Evolutionary conservation across 2,329 filamentous ascomycete species (phyloP).

Genomic region (Fusarium dimerum): DNA sequence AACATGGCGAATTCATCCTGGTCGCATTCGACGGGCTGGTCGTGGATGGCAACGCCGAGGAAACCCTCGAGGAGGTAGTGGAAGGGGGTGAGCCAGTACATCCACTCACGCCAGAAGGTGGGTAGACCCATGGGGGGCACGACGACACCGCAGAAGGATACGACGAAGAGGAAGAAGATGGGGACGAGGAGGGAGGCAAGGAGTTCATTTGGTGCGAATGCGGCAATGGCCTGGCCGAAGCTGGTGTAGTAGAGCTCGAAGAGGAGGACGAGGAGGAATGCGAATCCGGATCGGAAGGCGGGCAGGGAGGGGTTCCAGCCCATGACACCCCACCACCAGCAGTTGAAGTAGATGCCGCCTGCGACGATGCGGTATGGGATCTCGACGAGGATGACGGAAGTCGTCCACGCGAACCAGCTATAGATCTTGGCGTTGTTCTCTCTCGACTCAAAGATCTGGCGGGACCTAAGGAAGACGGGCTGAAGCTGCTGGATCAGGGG

Average conservation of each 20-base stretch:
- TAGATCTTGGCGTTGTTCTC: slow-evolving; percentile 82
- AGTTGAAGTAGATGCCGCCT: slow-evolving; percentile 50
- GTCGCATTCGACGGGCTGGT: slow-evolving; percentile 56
- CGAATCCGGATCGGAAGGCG: slow-evolving; percentile 60
- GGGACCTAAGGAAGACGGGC: slow-evolving; percentile 66
- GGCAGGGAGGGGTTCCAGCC: slow-evolving; percentile 41
- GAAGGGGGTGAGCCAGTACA: slow-evolving; percentile 70
- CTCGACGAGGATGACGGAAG: slow-evolving; percentile 66
- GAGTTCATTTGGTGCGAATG: slow-evolving; percentile 66
- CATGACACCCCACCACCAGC: slow-evolving; percentile 60
- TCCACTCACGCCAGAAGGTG: slow-evolving; percentile 63
- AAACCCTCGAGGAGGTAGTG: slow-evolving; percentile 66
- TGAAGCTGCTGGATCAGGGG: slow-evolving; percentile 77
- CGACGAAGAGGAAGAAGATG: slow-evolving; percentile 69
- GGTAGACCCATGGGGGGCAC: slow-evolving; percentile 61
- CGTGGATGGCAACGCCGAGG: slow-evolving; percentile 55
- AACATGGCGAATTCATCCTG: slow-evolving; percentile 62
- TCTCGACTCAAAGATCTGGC: slow-evolving; percentile 68
- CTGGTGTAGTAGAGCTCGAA: slow-evolving; percentile 68
- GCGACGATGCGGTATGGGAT: slow-evolving; percentile 69
- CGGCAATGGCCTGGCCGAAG: slow-evolving; percentile 68
- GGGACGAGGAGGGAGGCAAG: slow-evolving; percentile 68
- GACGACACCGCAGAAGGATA: slow-evolving; percentile 70
- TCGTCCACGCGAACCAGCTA: slow-evolving; percentile 71
- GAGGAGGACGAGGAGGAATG: slow-evolving; percentile 64